Evolutionary conservation across 345 rosid species (phyloP).

Genomic region (Cardamine chenopodiifolia): DNA sequence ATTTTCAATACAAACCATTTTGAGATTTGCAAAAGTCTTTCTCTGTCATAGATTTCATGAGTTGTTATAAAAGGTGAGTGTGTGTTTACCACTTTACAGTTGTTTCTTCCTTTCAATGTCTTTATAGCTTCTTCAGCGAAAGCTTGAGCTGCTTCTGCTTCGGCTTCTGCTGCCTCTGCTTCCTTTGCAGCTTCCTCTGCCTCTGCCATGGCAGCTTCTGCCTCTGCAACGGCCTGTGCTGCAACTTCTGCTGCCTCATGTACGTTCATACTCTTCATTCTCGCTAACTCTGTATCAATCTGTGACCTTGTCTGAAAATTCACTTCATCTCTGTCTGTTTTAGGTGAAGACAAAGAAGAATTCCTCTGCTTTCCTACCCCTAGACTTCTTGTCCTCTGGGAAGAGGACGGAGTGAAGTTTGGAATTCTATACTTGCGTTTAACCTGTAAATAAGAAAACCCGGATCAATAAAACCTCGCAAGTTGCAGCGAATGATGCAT

Average conservation of each 20-base stretch:
- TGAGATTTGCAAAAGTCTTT: not conserved
- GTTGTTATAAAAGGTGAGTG: not conserved
- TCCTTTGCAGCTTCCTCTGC: conserved; percentile 98
- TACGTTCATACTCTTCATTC: conserved; percentile 80
- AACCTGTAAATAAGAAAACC: conserved; percentile 53
- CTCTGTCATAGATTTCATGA: conserved; percentile 14
- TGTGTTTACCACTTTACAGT: conserved; percentile 53
- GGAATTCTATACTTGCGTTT: conserved; percentile 89
- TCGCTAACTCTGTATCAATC: conserved; percentile 78
- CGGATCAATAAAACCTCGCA: not conserved
- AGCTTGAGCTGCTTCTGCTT: conserved; percentile 93
- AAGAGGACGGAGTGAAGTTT: conserved; percentile 47
- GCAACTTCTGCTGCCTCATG: conserved; percentile 89
- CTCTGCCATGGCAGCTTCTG: conserved; percentile 87
- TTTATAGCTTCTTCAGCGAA: conserved; percentile 83
- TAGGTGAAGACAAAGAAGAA: conserved; percentile 44
- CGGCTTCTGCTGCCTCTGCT: conserved; percentile 94
- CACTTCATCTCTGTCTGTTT: conserved; percentile 58
- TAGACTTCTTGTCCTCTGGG: conserved; percentile 57
- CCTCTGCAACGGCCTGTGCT: conserved; percentile 88
- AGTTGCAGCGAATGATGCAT: conserved; percentile 9
- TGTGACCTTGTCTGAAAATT: conserved; percentile 61
- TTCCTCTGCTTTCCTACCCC: conserved; percentile 50
- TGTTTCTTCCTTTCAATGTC: conserved; percentile 62
- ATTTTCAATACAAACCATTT: conserved; percentile 3